Evolutionary conservation across 371 early-diverging fungal genomes (phyloP).

Genomic region (Choanephora cucurbitarum): DNA sequence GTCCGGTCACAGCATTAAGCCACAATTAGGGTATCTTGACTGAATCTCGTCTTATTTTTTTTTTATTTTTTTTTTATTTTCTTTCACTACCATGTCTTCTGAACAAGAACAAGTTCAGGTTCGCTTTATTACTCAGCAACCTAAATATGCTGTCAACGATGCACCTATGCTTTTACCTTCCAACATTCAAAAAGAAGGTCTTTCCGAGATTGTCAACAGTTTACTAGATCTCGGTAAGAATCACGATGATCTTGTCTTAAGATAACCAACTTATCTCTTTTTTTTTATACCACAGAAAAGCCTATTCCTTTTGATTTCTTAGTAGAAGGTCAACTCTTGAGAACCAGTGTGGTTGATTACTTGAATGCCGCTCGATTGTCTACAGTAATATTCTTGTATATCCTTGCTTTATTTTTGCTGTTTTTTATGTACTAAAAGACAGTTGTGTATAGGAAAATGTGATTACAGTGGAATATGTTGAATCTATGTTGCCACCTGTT

Average conservation of each 20-base stretch:
- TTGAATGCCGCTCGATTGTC: conserved; percentile 72
- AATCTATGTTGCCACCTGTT: conserved; percentile 85
- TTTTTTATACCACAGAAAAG: too few relatives aligned
- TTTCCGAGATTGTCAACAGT: conserved; percentile 92
- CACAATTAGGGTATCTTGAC: background rate
- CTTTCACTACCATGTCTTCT: conserved; percentile 23
- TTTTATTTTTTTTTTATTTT: conserved; percentile 7
- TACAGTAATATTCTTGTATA: conserved; percentile 59
- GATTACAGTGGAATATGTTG: conserved; percentile 88
- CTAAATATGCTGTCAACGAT: conserved; percentile 75
- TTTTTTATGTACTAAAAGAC: conserved; percentile 3
- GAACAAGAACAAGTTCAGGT: conserved; percentile 81
- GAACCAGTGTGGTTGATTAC: conserved; percentile 75
- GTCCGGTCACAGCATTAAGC: background rate
- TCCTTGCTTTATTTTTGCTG: too few relatives aligned
- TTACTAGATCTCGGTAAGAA: conserved; percentile 60
- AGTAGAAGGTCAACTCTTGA: conserved; percentile 85
- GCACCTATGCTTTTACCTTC: conserved; percentile 86
- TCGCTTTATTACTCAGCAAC: conserved; percentile 77
- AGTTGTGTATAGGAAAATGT: conserved; percentile 68
- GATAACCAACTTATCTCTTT: too few relatives aligned
- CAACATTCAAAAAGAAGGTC: conserved; percentile 79
- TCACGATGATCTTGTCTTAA: too few relatives aligned
- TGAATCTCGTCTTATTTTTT: background rate
- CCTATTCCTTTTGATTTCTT: conserved; percentile 93